Evolutionary conservation across 1,284 basidiomycete species (phyloP), one percentile per base, ranked within the genome.

Genomic region (Cutaneotrichosporon arboriforme): DNA sequence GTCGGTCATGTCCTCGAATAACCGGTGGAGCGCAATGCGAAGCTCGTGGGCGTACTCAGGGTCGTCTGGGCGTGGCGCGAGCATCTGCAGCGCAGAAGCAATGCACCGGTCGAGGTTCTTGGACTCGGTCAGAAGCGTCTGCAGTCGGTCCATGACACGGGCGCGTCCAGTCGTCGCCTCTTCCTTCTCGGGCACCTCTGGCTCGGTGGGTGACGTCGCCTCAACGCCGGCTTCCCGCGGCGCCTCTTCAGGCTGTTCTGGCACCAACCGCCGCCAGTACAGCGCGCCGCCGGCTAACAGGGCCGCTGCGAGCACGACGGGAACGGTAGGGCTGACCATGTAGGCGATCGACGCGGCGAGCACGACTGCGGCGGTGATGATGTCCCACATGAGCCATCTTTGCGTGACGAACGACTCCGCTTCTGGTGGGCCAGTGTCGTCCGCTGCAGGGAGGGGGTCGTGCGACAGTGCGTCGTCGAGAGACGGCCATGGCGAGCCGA

Each of bases 1-100:
- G 49, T 73, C 72, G 0, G 66, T 69, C 64, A 70, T 67, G 41
- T 61, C 58, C n/a, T 59, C 61, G 13, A 66, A 63, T 2, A 69
- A 43, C 1, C 64, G 63, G 51, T 72, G 60, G 8, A 73, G 54
- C 3, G 66, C 55, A 4, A 68, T 48, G 35, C 70, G 67, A 7
- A 72, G 63, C 3, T 56, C 43, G 46, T 69, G 61, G 1, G 56
- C 58, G 18, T 55, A 51, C n/a, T 51, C 33, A 9, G 57, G 51
- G 12, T 59, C 52, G 49, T 63, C 54, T 3, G 63, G 51, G 20
- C 54, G 49, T 0, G 61, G 59, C 26, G 60, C 53, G 0, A 71
- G 58, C 3, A 63, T 42, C 26, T 53, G 45, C 18, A 71, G 57
- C 1, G 65, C 57, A 0, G 61, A n/a, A 9, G 60, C 56, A 46